Evolutionary conservation across 805 yeast genomes (phyloP), one percentile per base, ranked within the genome.

Genomic region (Ogataea ramenticola): DNA sequence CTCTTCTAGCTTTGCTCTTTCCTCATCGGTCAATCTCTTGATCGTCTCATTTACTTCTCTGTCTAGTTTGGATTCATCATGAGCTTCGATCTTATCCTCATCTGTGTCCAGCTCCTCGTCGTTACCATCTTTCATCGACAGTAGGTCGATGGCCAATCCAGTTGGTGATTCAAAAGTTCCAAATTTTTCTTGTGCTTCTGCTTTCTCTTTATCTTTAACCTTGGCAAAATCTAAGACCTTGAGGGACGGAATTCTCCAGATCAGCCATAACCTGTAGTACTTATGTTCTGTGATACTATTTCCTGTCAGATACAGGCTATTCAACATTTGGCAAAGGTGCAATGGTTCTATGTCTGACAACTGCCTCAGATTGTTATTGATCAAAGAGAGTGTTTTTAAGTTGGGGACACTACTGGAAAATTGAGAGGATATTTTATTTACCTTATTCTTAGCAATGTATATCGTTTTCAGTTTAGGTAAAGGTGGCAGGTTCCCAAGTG

Each of bases 171-270:
- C 40, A 49, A 43, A 41, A 9, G 51, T 40, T 0, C 76, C 75
- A 56, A 74, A 77, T n/a, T 72, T 51, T 46, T 68, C 66, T 1
- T 35, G 40, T 0, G 84, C 79, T 8, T 54, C 54, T 10, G 51
- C 45, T 42, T 85, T 63, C 53, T 89, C 95, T 2, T 43, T 44
- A 2, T 70, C 65, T 46, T 71, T 79, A 2, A 91, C 75, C 52
- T 76, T 77, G 39, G 70, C 68, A 51, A 80, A 86, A 61, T 91
- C 96, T 34, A 91, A 57, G 0, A 83, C 70, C 41, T 71, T 67
- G 42, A 91, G 58, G 1, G 66, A 57, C 0, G 96, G 96, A 2
- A 83, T 48, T 6, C 77, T 49, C 77, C 84, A 75, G 2, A 87
- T 67, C 1, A 80, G 58, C 53, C 75, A 75, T 16, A 66, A 52